Percentiles rank a stretch among this genome's conserved stretches.
Conservation (phyloP, 2,329 filamentous ascomycete species). For the Fusarium decemcellulare region DNA sequence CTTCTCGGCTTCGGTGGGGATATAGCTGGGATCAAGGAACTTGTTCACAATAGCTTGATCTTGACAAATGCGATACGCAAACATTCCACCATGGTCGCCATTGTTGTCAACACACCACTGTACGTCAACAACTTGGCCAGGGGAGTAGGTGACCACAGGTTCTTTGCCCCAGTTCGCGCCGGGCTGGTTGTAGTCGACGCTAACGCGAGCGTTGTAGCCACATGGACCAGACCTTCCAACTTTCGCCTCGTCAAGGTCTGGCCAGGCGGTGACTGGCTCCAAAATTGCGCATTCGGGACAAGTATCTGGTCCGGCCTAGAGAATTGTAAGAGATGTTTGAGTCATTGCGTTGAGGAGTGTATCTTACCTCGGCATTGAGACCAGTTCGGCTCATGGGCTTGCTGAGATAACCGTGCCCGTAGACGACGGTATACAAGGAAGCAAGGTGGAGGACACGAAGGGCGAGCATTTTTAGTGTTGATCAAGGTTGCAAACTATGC, state of each 20-base stretch:
- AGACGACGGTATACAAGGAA: neutral
- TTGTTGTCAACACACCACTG: slow-evolving; percentile 71
- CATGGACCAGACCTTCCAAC: slow-evolving; percentile 66
- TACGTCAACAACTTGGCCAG: slow-evolving; percentile 63
- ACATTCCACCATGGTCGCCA: slow-evolving; percentile 71
- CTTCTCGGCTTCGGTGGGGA: slow-evolving; percentile 66
- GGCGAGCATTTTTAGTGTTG: neutral
- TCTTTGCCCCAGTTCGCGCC: slow-evolving; percentile 58
- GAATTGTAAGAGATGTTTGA: neutral
- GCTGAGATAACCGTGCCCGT: slow-evolving; percentile 35
- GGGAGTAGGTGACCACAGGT: slow-evolving; percentile 59
- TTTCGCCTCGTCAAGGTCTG: slow-evolving; percentile 59
- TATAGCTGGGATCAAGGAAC: slow-evolving; percentile 61
- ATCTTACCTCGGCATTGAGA: slow-evolving; percentile 29
- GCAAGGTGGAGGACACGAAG: slow-evolving; percentile 4
- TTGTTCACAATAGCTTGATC: slow-evolving; percentile 65
- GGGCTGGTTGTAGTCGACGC: slow-evolving; percentile 67
- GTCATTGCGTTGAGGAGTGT: neutral
- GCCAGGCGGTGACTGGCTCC: slow-evolving; percentile 66
- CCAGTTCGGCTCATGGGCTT: slow-evolving; percentile 37
- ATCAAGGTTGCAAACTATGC: neutral
- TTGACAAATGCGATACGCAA: slow-evolving; percentile 67
- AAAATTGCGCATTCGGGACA: slow-evolving; percentile 70
- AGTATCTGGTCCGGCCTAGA: slow-evolving; percentile 61
- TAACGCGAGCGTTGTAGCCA: slow-evolving; percentile 67